Evolutionary conservation across 163 green algal species (phyloP).

Genomic region (Prototheca cutis): DNA sequence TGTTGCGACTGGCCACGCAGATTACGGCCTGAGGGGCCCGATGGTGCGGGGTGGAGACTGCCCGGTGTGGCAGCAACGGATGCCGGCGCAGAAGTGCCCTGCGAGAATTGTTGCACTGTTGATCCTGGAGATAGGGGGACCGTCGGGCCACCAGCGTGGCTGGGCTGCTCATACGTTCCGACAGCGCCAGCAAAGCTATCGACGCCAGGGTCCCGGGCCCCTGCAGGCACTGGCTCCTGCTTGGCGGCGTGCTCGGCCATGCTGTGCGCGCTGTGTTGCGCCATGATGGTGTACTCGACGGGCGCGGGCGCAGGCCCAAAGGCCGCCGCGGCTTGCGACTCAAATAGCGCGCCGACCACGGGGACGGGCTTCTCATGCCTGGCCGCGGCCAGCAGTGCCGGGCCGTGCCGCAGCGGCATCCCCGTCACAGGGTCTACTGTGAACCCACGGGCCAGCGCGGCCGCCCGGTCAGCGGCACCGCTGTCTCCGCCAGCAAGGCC

Average conservation of each 20-base stretch:
- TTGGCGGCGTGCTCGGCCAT: too few relatives aligned
- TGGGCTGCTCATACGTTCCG: too few relatives aligned
- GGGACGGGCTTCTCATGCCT: constrained; percentile 1
- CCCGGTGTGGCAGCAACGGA: too few relatives aligned
- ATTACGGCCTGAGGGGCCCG: not conserved
- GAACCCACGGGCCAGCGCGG: not conserved
- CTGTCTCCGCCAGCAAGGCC: not conserved
- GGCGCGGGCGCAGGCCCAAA: not conserved
- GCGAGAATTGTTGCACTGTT: too few relatives aligned
- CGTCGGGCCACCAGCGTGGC: too few relatives aligned
- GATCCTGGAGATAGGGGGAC: too few relatives aligned
- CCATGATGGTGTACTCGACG: not conserved
- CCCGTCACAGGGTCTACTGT: not conserved
- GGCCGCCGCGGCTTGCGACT: not conserved
- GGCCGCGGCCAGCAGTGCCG: not conserved
- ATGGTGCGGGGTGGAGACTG: too few relatives aligned
- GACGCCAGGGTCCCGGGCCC: too few relatives aligned
- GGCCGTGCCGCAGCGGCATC: not conserved
- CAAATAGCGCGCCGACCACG: not conserved
- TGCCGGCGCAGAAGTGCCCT: too few relatives aligned
- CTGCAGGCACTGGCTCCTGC: too few relatives aligned
- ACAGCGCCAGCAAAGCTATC: too few relatives aligned
- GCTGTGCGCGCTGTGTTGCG: not conserved
- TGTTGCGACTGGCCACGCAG: not conserved
- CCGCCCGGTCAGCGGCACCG: not conserved